phyloP scores from a whole-genome alignment of 2,329 filamentous ascomycete genomes.

The Lachnellula hyalina region DNA sequence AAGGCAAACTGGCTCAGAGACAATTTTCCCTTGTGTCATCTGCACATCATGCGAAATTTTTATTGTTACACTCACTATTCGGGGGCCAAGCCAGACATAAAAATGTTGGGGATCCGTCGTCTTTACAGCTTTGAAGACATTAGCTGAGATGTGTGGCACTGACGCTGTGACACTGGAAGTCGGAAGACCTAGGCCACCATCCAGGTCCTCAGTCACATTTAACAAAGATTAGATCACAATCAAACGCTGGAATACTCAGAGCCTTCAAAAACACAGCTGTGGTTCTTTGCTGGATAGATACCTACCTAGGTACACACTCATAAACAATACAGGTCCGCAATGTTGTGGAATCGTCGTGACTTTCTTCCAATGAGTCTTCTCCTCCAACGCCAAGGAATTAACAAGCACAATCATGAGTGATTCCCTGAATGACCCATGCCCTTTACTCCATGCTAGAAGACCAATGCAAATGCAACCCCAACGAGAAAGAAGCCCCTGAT shows the following conservation, averaged over 20 bases:
- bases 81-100: too few relatives aligned
- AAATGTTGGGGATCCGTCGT: too few relatives aligned
- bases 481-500: background rate
- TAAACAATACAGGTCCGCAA: background rate
- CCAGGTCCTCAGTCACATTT: background rate
- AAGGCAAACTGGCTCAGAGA: too few relatives aligned
- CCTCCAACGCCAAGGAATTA: background rate
- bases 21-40: too few relatives aligned
- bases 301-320: background rate
- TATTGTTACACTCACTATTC: too few relatives aligned
- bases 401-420: background rate
- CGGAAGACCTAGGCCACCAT: too few relatives aligned
- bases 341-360: background rate
- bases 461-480: constrained; percentile 4
- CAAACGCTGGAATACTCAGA: background rate
- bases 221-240: background rate
- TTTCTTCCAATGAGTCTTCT: background rate
- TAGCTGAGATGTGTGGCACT: too few relatives aligned
- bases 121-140: too few relatives aligned
- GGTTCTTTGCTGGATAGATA: background rate
- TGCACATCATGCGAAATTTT: too few relatives aligned
- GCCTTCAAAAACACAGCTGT: background rate
- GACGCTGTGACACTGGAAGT: too few relatives aligned
- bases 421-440: background rate
- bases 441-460: constrained; percentile 1